Base-by-base conservation (phyloP, 2,329 filamentous ascomycete species). In the Claviceps monticola region DNA sequence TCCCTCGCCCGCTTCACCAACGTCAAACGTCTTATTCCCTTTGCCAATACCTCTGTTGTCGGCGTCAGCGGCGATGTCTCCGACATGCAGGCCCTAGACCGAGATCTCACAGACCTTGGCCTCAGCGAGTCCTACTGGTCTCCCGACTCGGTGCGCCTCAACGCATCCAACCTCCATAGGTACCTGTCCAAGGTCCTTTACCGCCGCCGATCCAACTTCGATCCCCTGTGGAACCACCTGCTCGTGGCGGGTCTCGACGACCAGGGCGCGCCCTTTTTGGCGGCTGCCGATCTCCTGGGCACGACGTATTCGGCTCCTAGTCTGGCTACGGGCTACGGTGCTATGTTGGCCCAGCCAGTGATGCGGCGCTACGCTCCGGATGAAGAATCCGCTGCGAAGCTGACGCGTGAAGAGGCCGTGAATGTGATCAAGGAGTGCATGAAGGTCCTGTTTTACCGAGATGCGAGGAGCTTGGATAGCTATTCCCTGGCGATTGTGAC, bases 31-130 rank as follows among this genome's bases (percentile, higher is more conserved):
- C 84, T 98, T 59, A 88, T 88, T 62, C 79, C 82, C 61, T 97
- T 97, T 71, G 88, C 89, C 71, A 77, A 83, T 58, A 81, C 83
- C 58, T 83, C 88, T 34, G 80, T 97, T 55, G 78, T 98, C 64
- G 93, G 93, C 62, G 95, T 97, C 72, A 88, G 89, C 68, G 93
- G 93, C 68, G 93, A 98, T 74, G 84, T 98, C 61, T 95, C 88
- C 58, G 93, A 98, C 75, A 97, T 98, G 93, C 93, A 98, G 75
- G 94, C 94, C 75, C 82, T 98, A 60, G 86, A 95, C 79, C 84
- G 93, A 61, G 82, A 95, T 64, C 84, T 98, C 60, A 84, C 79
- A 64, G 85, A 87, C 56, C 84, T 97, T 61, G 82, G 86, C 66
- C 88, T 94, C 68, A 79, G 85, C 67, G 90, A 97, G 75, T 85